phyloP scores from a whole-genome alignment of 331 rosid species.

The Telfairia occidentalis region DNA sequence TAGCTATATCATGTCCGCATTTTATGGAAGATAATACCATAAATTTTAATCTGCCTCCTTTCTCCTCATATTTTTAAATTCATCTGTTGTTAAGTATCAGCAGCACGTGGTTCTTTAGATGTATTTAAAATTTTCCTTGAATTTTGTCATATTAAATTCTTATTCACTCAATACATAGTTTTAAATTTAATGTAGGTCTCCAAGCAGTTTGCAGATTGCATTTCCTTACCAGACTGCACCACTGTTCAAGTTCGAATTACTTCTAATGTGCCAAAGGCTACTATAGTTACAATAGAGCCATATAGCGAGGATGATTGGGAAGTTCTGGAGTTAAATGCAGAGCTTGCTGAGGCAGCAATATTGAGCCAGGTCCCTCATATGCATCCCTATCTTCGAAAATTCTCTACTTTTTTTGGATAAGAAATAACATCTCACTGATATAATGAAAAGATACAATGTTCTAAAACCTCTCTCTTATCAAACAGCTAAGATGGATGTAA shows the following conservation, averaged over 20 bases:
- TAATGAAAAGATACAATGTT: no score
- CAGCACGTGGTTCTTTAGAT: neutral
- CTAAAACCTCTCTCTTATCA: neutral
- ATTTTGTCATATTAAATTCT: neutral
- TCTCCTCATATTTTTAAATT: neutral
- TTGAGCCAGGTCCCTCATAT: conserved; percentile 52
- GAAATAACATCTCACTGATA: no score
- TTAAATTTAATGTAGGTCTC: conserved; percentile 34
- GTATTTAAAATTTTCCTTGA: neutral
- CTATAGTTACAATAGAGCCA: conserved; percentile 59
- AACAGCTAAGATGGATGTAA: neutral
- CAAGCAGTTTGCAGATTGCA: conserved; percentile 66
- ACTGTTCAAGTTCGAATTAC: conserved; percentile 58
- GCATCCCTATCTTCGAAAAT: neutral
- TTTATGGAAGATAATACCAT: neutral
- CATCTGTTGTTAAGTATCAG: neutral
- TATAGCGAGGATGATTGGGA: conserved; percentile 91
- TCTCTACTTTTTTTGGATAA: no score
- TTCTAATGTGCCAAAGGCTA: conserved; percentile 49
- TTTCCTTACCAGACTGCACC: conserved; percentile 41
- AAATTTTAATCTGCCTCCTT: neutral
- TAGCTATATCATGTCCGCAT: neutral
- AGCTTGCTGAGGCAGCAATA: conserved; percentile 67
- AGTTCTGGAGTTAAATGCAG: conserved; percentile 74
- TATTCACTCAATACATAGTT: neutral